Evolutionary conservation across 805 yeast genomes (phyloP), one percentile per base, ranked within the genome.

Genomic region (Myxozyma mucilagina): DNA sequence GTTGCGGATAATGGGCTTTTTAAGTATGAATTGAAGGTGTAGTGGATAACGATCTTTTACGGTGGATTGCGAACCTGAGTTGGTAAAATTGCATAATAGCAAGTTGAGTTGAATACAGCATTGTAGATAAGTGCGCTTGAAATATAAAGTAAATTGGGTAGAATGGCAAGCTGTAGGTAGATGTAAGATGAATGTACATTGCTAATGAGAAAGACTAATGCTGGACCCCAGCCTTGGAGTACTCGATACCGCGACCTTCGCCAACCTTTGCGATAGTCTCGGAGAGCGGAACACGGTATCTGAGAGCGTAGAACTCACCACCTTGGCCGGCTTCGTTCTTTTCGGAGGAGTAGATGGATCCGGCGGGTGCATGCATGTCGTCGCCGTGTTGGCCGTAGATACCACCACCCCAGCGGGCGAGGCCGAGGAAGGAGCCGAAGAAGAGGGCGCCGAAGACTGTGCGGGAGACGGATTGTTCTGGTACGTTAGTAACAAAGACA

Each of bases 231-330:
- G 57, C 56, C 51, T 54, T 39, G 4, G 67, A 54, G 20, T 55
- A 50, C 43, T 48, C 49, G 44, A 67, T 52, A 9, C 70, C 70
- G 20, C 70, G 65, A 7, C 70, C 70, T 49, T 76, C 78, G 66
- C 96, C 96, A 67, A 89, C 79, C 70, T 85, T 86, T 63, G 83
- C 87, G 32, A 87, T 82, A 9, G 96, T 88, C 75, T 88, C 91
- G 20, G 90, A 84, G 67, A 89, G 76, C 16, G 96, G 96, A 70
- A 89, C 83, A 79, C 96, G 86, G 77, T 85, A 83, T 72, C 84
- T 83, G 41, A 86, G 85, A 66, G 89, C 93, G 91, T 91, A 90
- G 76, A 88, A 87, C n/a, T n/a, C n/a, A 42, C 85, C 85, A 71
- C 62, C 47, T 39, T 20, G 13, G 36, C 41, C 34, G 35, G 50